Percentiles rank a stretch among this genome's conserved stretches.
Evolutionary conservation across 2,329 filamentous ascomycete genomes (phyloP).

Genomic region (Ophiocordyceps australis): DNA sequence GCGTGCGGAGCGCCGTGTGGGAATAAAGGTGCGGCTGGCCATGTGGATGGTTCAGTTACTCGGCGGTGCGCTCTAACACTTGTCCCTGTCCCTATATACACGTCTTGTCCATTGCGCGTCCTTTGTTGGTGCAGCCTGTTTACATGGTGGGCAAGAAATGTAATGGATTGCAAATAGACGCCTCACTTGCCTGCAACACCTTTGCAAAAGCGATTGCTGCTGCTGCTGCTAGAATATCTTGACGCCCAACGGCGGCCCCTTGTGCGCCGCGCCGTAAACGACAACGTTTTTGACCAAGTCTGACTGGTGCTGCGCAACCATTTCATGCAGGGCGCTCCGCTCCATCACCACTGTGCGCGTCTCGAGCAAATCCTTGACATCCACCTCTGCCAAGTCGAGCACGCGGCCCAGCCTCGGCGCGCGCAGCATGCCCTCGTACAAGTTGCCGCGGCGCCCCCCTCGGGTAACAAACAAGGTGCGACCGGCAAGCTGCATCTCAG

Average conservation of each 20-base stretch:
- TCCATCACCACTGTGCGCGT: slow-evolving; percentile 76
- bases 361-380: slow-evolving; percentile 88
- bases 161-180: slow-evolving; percentile 1
- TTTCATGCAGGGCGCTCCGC: slow-evolving; percentile 55
- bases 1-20: slow-evolving; percentile 64
- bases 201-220: not conserved
- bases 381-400: slow-evolving; percentile 58
- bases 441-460: slow-evolving; percentile 34
- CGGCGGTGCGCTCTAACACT: slow-evolving; percentile 83
- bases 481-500: slow-evolving; percentile 55
- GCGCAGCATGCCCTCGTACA: slow-evolving; percentile 49
- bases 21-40: slow-evolving; percentile 66
- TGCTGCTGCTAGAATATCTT: slow-evolving; percentile 12
- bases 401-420: slow-evolving; percentile 50
- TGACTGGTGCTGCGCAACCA: slow-evolving; percentile 56
- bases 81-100: too few relatives aligned
- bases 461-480: slow-evolving; percentile 61
- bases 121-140: too few relatives aligned
- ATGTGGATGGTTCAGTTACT: slow-evolving; percentile 88
- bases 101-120: too few relatives aligned
- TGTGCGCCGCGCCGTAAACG: slow-evolving; percentile 18
- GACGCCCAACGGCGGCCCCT: slow-evolving; percentile 17
- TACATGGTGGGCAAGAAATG: slow-evolving; percentile 3
- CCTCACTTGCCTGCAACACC: too few relatives aligned
- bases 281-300: slow-evolving; percentile 36